These are phyloP conservation scores for Paracamarosporium sp. DNA, from an alignment of 2,329 filamentous ascomycete species.

Conservation along the genomic window DNA sequence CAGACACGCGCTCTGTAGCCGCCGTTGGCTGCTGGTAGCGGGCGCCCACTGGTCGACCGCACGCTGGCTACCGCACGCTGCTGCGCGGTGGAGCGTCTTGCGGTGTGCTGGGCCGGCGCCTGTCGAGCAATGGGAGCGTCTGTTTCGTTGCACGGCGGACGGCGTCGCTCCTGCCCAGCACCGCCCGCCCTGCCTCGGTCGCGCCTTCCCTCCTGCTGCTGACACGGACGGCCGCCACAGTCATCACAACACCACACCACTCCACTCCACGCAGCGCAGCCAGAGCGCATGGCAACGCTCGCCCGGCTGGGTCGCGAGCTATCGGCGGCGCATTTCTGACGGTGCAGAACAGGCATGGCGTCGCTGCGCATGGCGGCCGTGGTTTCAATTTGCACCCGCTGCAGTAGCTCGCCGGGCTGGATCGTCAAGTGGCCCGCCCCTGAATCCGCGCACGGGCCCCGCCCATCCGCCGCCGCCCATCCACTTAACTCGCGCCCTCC, in stretches of 20 bases:
- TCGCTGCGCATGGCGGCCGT: conserved; percentile 13
- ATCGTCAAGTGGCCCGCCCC: conserved; percentile 7
- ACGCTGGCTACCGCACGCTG: neutral
- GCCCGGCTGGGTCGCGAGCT: neutral
- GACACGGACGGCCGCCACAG: neutral
- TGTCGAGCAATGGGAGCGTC: conserved; percentile 5
- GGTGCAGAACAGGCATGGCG: conserved; percentile 2
- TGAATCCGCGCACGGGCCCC: conserved; percentile 9
- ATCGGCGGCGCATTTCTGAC: neutral
- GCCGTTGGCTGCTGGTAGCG: conserved; percentile 6
- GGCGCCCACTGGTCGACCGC: neutral
- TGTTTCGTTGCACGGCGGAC: neutral
- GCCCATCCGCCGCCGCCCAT: conserved; percentile 3
- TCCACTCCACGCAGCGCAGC: no score
- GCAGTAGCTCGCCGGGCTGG: conserved; percentile 6
- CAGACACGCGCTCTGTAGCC: conserved; percentile 5
- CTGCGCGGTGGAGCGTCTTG: neutral
- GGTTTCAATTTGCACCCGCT: conserved; percentile 9
- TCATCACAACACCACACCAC: neutral
- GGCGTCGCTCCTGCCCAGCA: neutral
- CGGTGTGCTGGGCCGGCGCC: conserved; percentile 12
- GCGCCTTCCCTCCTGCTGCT: neutral
- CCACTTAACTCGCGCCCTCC: conserved; percentile 12
- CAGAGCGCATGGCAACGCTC: neutral
- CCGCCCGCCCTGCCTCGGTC: neutral